Percentiles rank a stretch among this genome's conserved stretches.
Evolutionary conservation across 768 basidiomycete genomes (phyloP).

Genomic region (Tremella fuciformis): DNA sequence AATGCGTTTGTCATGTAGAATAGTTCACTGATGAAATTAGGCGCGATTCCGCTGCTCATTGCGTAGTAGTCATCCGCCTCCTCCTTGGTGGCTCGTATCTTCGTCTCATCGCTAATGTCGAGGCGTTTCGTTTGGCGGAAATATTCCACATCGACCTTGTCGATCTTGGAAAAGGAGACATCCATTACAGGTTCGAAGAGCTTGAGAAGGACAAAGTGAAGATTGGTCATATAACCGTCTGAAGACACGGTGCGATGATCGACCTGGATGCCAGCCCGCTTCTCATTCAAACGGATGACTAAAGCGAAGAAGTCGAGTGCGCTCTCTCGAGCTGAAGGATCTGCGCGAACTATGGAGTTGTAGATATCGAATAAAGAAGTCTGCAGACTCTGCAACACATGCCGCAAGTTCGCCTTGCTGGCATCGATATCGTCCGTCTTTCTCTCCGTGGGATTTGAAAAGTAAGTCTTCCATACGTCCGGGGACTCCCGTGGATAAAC

Average conservation of each 20-base stretch:
- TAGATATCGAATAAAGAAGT: constrained; percentile 77
- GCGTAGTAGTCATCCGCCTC: constrained; percentile 74
- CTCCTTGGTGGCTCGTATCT: constrained; percentile 85
- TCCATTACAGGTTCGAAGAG: constrained; percentile 97
- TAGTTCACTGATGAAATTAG: constrained; percentile 92
- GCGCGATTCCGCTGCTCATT: constrained; percentile 58
- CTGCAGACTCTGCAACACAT: constrained; percentile 55
- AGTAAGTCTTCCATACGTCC: constrained; percentile 70
- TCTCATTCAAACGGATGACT: constrained; percentile 71
- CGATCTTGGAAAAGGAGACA: constrained; percentile 84
- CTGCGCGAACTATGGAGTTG: constrained; percentile 80
- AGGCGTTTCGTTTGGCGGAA: constrained; percentile 71
- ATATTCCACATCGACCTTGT: constrained; percentile 82
- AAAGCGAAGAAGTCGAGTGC: constrained; percentile 78
- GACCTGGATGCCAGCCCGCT: constrained; percentile 87
- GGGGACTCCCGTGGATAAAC: constrained; percentile 91
- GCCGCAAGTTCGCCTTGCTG: constrained; percentile 78
- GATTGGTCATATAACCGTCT: constrained; percentile 89
- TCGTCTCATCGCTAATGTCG: constrained; percentile 80
- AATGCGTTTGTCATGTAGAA: constrained; percentile 85
- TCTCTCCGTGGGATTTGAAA: constrained; percentile 77
- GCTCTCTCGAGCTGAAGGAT: constrained; percentile 71
- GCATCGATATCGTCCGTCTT: constrained; percentile 72
- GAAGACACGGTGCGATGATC: constrained; percentile 79
- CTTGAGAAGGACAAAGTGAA: constrained; percentile 74